Conservation (phyloP, 352 stramenopile genomes). For the Globisporangium mamillatum region DNA sequence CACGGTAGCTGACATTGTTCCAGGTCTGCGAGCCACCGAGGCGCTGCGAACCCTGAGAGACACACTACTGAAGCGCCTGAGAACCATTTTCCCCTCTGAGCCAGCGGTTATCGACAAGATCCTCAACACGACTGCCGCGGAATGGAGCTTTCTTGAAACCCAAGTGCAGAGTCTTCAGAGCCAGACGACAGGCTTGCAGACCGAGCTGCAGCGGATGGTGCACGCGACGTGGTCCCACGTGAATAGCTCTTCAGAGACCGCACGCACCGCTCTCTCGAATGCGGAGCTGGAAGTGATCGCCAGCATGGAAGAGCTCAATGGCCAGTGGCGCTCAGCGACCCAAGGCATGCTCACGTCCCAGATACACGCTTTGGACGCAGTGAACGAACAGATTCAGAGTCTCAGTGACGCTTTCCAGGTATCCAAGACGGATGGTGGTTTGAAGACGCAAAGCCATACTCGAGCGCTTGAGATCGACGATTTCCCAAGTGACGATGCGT, state of each 20-base stretch:
- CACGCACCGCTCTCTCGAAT: not conserved
- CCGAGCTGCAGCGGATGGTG: not conserved
- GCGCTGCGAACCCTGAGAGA: constrained; percentile 1
- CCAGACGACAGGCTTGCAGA: not conserved
- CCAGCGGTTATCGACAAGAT: constrained; percentile 1
- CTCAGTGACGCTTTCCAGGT: not conserved
- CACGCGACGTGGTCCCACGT: not conserved
- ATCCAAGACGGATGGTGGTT: not conserved
- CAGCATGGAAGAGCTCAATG: not conserved
- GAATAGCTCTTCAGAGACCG: not conserved
- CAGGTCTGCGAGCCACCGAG: not conserved
- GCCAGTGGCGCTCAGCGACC: not conserved
- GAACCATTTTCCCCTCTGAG: not conserved
- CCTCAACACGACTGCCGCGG: not conserved
- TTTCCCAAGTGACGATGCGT: not conserved
- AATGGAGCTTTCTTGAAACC: constrained; percentile 4
- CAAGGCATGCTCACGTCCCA: not conserved
- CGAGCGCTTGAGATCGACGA: constrained; percentile 1
- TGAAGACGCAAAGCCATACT: not conserved
- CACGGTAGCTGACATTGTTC: not conserved
- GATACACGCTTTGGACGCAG: not conserved
- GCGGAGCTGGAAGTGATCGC: not conserved
- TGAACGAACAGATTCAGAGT: not conserved
- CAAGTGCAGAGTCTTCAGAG: constrained; percentile 1
- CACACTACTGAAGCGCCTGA: not conserved